phyloP scores from a whole-genome alignment of 1,284 basidiomycete species.

The Trametes versicolor region DNA sequence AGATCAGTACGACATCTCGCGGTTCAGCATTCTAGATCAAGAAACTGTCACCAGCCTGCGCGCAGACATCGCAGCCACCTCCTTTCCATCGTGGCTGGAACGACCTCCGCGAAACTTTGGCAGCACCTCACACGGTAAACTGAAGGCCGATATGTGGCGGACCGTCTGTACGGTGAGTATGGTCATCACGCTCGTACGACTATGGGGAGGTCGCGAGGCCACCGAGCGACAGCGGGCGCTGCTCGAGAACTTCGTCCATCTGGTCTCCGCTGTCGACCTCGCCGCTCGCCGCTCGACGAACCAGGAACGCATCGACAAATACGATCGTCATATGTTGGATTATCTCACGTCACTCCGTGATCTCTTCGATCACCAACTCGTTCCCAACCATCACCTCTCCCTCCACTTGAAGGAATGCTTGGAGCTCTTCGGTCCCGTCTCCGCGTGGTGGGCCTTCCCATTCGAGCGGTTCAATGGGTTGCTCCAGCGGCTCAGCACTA shows the following conservation, averaged over 20 bases:
- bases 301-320: not conserved
- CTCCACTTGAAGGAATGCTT: constrained; percentile 45
- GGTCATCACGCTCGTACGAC: not conserved
- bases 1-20: not conserved
- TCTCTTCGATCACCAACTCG: constrained; percentile 43
- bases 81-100: constrained; percentile 44
- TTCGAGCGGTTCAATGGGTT: constrained; percentile 25
- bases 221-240: not conserved
- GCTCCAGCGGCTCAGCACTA: constrained; percentile 42
- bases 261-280: not conserved
- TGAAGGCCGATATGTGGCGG: constrained; percentile 44
- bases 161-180: not conserved
- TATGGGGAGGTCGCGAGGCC: not conserved
- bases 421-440: constrained; percentile 45
- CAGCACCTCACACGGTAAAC: constrained; percentile 42
- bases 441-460: constrained; percentile 47
- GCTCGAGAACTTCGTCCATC: not conserved
- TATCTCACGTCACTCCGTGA: constrained; percentile 40
- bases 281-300: not conserved
- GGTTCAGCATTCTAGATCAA: not conserved
- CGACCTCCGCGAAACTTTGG: constrained; percentile 44
- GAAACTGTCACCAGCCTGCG: not conserved
- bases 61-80: constrained; percentile 2
- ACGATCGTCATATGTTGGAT: not conserved
- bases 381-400: constrained; percentile 50